phyloP scores from a whole-genome alignment of 2,329 filamentous ascomycete species.

The Clarireedia paspali region DNA sequence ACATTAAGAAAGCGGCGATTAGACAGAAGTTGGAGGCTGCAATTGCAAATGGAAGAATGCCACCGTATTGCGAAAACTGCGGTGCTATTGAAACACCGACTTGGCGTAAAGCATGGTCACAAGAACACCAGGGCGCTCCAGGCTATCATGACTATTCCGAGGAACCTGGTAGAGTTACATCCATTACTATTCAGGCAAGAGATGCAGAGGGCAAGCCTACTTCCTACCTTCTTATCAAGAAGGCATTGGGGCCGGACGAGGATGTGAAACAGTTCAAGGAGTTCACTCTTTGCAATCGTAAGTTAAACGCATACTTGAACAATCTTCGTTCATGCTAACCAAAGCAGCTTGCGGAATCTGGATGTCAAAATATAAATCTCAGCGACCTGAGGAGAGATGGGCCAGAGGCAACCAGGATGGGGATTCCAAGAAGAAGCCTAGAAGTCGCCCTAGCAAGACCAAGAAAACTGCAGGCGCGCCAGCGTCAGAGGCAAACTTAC shows the following conservation, averaged over 20 bases:
- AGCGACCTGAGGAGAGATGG: constrained; percentile 81
- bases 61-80: constrained; percentile 85
- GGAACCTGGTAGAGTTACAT: constrained; percentile 65
- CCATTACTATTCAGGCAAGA: constrained; percentile 59
- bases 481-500: constrained; percentile 31
- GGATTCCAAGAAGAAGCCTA: constrained; percentile 38
- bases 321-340: constrained; percentile 16
- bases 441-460: constrained; percentile 26
- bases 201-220: constrained; percentile 55
- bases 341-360: constrained; percentile 76
- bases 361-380: constrained; percentile 80
- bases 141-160: constrained; percentile 64
- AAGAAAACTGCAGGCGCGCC: constrained; percentile 14
- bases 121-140: constrained; percentile 62
- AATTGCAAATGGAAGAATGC: constrained; percentile 74
- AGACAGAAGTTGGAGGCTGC: constrained; percentile 51
- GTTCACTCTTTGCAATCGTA: constrained; percentile 79
- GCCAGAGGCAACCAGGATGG: constrained; percentile 38
- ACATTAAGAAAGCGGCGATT: constrained; percentile 26
- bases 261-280: constrained; percentile 63
- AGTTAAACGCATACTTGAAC: constrained; percentile 32
- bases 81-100: constrained; percentile 93
- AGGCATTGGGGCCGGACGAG: constrained; percentile 53
- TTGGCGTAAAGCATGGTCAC: constrained; percentile 90
- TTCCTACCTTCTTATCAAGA: constrained; percentile 71